These are phyloP conservation scores for Fusarium foetens DNA, from an alignment of 2,329 filamentous ascomycete species.

Conservation along the genomic window DNA sequence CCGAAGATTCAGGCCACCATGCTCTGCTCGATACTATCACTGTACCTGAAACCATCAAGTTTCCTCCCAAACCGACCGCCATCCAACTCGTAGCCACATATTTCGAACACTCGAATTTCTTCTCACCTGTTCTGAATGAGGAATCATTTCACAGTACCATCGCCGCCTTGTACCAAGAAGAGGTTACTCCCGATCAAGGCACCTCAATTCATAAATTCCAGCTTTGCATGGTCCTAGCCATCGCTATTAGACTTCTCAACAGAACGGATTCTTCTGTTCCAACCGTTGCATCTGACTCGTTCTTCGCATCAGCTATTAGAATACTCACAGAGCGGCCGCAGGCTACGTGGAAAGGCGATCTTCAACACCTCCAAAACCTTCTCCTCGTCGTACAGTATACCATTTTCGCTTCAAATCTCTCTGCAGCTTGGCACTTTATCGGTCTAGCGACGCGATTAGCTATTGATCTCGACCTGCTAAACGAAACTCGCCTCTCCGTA, in stretches of 20 bases:
- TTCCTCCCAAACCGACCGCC: slow-evolving; percentile 11
- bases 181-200: rapidly evolving
- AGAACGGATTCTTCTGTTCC: slow-evolving; percentile 23
- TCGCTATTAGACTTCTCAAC: slow-evolving; percentile 28
- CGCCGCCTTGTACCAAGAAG: slow-evolving; percentile 8
- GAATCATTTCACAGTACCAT: slow-evolving; percentile 17
- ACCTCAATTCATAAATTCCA: slow-evolving; percentile 1
- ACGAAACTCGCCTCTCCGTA: not conserved
- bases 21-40: slow-evolving; percentile 10
- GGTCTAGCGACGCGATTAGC: slow-evolving; percentile 26
- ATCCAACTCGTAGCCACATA: slow-evolving; percentile 35
- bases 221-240: slow-evolving; percentile 19
- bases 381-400: slow-evolving; percentile 31
- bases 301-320: slow-evolving; percentile 13
- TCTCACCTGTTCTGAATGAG: slow-evolving; percentile 39
- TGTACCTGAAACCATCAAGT: not conserved
- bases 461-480: slow-evolving; percentile 25
- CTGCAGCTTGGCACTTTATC: slow-evolving; percentile 34
- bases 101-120: slow-evolving; percentile 46
- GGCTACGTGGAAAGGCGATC: slow-evolving; percentile 19
- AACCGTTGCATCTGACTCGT: slow-evolving; percentile 16
- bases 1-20: slow-evolving; percentile 1
- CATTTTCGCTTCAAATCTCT: slow-evolving; percentile 25
- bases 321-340: slow-evolving; percentile 6
- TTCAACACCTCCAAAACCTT: slow-evolving; percentile 21